Base-by-base conservation (phyloP, 768 basidiomycete genomes). In the Leccinum broughii region DNA sequence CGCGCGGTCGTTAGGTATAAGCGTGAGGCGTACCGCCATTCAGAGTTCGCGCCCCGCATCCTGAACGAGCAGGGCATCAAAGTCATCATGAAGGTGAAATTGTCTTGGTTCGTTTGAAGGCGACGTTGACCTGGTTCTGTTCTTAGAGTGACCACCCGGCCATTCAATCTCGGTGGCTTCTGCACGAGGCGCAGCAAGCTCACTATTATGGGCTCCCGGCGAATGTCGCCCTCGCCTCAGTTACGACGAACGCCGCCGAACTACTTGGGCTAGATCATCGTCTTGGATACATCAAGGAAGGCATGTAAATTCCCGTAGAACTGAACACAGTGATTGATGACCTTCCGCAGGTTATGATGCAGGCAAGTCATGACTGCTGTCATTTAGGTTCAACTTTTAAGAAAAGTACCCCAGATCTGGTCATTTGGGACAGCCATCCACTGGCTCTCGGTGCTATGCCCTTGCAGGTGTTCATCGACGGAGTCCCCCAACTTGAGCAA, bases 181-280 rank as follows among this genome's bases (percentile, higher is more conserved):
- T 93, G 22, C 90, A 86, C 64, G 93, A 95, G 72, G 92, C 93
- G 4, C 90, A 92, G 66, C 90, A 91, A 72, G 90, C 89, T 1
- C 85, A 89, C 68, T 89, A 87, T 70, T 92, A 89, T 66, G 92
- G 92, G 11, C 79, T 95, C 6, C 84, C 88, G 34, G 78, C 79
- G 7, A 84, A 87, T 55, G 75, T 85, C 9, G 89, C 93, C 0
- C 77, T 96, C 37, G 79, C 87, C 3, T 84, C 91, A 26, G 87
- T 95, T 10, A 95, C 86, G 1, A 84, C 84, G 28, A 85, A 81
- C 46, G 81, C 93, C 32, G 93, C 94, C 0, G 78, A 83, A 35
- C 78, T 85, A 5, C 82, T 90, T 54, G 95, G 94, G 22, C 79
- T 95, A 70, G 84, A 81, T 6, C 89, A 95, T 71, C 85, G 95